A percentile compares a stretch with the other conserved stretches of the same genome.
These are phyloP conservation scores for Aspergillus nidulans DNA, from an alignment of 495 filamentous ascomycete genomes.

Conservation along the genomic window DNA sequence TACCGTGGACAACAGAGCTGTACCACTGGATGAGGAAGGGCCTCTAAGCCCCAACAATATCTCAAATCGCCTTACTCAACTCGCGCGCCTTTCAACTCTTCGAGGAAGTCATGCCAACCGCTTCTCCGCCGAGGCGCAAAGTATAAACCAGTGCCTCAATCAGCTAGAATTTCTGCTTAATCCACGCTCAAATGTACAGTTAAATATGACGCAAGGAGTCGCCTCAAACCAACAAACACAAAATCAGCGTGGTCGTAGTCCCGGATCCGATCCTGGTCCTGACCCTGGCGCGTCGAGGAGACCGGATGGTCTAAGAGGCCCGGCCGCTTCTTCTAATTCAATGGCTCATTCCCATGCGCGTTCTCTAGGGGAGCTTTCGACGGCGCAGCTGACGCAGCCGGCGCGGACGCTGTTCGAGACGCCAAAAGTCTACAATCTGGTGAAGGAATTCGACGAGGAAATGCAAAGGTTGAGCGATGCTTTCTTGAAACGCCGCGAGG, in stretches of 20 bases:
- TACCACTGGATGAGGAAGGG: neutral
- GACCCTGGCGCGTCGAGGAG: neutral
- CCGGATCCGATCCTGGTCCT: neutral
- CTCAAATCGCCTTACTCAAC: constrained; percentile 23
- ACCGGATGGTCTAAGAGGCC: neutral
- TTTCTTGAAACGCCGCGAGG: constrained; percentile 26
- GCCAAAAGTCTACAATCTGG: constrained; percentile 21
- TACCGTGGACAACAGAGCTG: neutral
- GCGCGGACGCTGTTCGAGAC: constrained; percentile 17
- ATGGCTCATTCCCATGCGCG: neutral
- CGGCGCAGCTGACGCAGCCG: neutral
- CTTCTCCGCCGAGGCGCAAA: constrained; percentile 7
- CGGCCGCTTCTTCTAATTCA: neutral
- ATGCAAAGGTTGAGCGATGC: constrained; percentile 25
- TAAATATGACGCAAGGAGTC: constrained; percentile 17
- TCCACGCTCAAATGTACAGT: constrained; percentile 16
- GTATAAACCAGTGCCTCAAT: constrained; percentile 29
- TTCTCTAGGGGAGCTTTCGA: neutral
- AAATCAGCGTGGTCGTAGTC: neutral
- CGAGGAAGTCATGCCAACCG: neutral
- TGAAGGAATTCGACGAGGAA: constrained; percentile 22
- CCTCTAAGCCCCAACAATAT: neutral
- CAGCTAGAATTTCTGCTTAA: constrained; percentile 30
- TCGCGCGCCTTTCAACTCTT: constrained; percentile 17
- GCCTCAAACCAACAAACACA: constrained; percentile 14